phyloP scores from a whole-genome alignment of 139 green algal species.

The Trebouxia sp. region DNA sequence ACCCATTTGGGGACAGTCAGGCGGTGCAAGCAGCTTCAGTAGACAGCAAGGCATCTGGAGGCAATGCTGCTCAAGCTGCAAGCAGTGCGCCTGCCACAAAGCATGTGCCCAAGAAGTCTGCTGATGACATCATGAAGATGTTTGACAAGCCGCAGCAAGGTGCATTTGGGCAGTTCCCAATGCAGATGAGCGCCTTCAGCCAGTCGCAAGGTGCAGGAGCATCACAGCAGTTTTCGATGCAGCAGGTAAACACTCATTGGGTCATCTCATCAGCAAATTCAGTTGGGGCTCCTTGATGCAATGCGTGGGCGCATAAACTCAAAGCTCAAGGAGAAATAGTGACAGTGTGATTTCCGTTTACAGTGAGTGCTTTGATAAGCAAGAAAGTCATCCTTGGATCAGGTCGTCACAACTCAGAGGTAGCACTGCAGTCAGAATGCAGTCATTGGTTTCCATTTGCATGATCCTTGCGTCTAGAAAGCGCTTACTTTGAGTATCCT shows the following conservation, averaged over 20 bases:
- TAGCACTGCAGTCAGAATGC: too few species aligned
- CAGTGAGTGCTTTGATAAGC: too few species aligned
- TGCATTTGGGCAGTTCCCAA: not conserved
- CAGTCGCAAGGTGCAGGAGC: not conserved
- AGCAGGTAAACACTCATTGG: not conserved
- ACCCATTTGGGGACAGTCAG: constrained; percentile 23
- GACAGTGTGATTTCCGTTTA: too few species aligned
- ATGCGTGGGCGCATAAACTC: too few species aligned
- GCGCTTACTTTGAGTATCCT: too few species aligned
- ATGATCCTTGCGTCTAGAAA: too few species aligned
- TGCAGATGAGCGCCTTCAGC: not conserved
- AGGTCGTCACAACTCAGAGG: too few species aligned
- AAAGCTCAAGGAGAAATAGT: too few species aligned
- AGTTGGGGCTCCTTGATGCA: too few species aligned
- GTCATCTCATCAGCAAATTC: too few species aligned
- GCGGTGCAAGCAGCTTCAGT: not conserved
- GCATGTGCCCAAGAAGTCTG: constrained; percentile 28
- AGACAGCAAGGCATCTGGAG: not conserved
- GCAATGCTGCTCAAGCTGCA: not conserved
- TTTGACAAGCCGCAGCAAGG: constrained; percentile 38
- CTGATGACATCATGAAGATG: constrained; percentile 55
- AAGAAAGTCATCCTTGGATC: too few species aligned
- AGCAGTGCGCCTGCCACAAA: not conserved
- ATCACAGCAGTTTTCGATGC: not conserved
- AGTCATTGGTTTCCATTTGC: too few species aligned